These are phyloP conservation scores for Arachnopeziza araneosa DNA, from an alignment of 2,329 filamentous ascomycete species.

Conservation along the genomic window DNA sequence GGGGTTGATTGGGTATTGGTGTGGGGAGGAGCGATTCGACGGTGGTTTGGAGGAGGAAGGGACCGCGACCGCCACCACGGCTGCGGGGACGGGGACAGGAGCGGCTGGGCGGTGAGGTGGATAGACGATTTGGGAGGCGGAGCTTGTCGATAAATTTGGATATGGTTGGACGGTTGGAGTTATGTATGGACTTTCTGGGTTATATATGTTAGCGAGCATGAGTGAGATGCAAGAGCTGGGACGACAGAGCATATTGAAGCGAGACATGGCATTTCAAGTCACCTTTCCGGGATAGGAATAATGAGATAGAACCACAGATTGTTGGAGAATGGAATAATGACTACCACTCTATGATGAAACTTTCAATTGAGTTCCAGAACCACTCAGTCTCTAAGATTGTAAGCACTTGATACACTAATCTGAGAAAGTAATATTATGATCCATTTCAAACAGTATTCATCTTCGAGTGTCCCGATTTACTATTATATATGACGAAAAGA, in stretches of 20 bases:
- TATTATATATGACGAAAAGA: background rate
- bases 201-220: background rate
- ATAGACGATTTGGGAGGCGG: background rate
- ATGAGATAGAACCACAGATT: background rate
- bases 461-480: background rate
- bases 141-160: background rate
- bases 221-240: background rate
- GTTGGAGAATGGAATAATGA: background rate
- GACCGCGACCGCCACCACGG: too few species aligned
- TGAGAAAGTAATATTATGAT: background rate
- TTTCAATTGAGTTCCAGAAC: too few species aligned
- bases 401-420: too few species aligned
- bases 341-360: background rate
- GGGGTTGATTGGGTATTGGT: slow-evolving; percentile 68
- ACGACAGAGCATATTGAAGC: background rate
- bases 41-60: slow-evolving; percentile 35
- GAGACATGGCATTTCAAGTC: background rate
- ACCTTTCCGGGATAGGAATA: background rate
- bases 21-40: slow-evolving; percentile 46
- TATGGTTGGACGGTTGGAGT: background rate
- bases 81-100: slow-evolving; percentile 50
- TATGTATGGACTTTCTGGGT: background rate
- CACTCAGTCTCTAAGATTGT: too few species aligned
- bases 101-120: background rate
- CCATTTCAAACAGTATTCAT: background rate